Percentiles rank a stretch among this genome's conserved stretches.
Evolutionary conservation across 176 grass and related monocot species (phyloP).

Genomic region (Cenchrus purpureus): DNA sequence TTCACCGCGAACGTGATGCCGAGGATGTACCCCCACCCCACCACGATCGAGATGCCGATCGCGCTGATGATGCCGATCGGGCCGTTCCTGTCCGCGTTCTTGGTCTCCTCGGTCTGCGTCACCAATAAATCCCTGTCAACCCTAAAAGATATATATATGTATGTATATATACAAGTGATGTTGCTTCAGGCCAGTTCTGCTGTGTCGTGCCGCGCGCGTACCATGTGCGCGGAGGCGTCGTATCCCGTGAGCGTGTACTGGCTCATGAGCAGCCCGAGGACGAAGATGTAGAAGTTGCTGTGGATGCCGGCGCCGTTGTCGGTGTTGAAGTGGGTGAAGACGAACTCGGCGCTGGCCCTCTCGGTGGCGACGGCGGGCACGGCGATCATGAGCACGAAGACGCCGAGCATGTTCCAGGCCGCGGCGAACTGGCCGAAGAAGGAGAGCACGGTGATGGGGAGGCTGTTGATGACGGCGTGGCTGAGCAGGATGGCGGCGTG

Average conservation of each 20-base stretch:
- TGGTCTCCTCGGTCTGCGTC: conserved; percentile 82
- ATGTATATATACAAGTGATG: neutral
- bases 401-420: conserved; percentile 86
- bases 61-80: conserved; percentile 82
- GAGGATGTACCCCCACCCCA: conserved; percentile 83
- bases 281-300: conserved; percentile 80
- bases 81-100: conserved; percentile 79
- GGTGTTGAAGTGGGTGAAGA: conserved; percentile 90
- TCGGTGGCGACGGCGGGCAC: conserved; percentile 80
- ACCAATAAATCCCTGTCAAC: neutral
- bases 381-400: conserved; percentile 80
- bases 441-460: conserved; percentile 77
- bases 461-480: conserved; percentile 91
- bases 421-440: conserved; percentile 90
- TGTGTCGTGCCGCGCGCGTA: neutral
- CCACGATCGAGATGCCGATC: conserved; percentile 74
- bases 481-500: conserved; percentile 79
- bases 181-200: neutral
- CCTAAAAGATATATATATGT: neutral
- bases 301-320: conserved; percentile 79
- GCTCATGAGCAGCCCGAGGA: conserved; percentile 90
- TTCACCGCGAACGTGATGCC: conserved; percentile 86
- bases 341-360: conserved; percentile 77
- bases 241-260: conserved; percentile 86
- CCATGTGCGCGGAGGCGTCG: conserved; percentile 92